phyloP scores from a whole-genome alignment of 2,329 filamentous ascomycete genomes.

The Paracamarosporium sp. region DNA sequence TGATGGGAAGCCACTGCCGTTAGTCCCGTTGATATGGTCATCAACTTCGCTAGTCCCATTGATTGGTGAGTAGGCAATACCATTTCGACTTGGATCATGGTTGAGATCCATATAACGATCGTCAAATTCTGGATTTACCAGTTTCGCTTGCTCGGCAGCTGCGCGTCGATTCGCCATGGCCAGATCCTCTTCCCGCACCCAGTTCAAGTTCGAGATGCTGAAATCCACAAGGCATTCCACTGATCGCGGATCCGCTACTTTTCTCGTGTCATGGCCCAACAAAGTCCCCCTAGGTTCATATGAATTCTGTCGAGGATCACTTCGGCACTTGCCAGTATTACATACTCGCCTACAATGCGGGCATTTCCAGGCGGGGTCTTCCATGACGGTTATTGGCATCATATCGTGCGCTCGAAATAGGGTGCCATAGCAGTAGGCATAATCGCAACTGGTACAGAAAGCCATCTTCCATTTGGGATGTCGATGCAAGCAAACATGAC shows the following conservation, averaged over 20 bases:
- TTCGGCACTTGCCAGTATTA: constrained; percentile 82
- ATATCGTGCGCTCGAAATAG: constrained; percentile 91
- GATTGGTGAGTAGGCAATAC: constrained; percentile 52
- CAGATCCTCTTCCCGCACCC: constrained; percentile 69
- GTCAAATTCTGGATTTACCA: constrained; percentile 53
- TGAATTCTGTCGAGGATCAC: constrained; percentile 70
- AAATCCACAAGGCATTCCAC: constrained; percentile 92
- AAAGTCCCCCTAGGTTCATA: constrained; percentile 88
- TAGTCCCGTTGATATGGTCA: constrained; percentile 26
- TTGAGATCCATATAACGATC: constrained; percentile 54
- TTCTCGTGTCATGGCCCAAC: constrained; percentile 88
- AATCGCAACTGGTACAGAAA: constrained; percentile 76
- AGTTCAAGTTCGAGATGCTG: constrained; percentile 83
- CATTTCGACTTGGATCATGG: constrained; percentile 41
- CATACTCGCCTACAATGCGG: constrained; percentile 87
- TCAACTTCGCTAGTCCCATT: constrained; percentile 28
- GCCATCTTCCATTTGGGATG: constrained; percentile 87
- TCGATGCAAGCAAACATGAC: constrained; percentile 83
- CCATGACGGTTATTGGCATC: constrained; percentile 82
- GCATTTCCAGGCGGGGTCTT: constrained; percentile 84
- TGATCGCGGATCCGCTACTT: constrained; percentile 88
- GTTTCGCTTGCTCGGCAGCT: constrained; percentile 61
- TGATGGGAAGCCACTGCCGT: constrained; percentile 21
- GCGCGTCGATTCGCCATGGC: constrained; percentile 57
- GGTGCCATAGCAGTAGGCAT: constrained; percentile 90